Evolutionary conservation across 129 eudicot genomes (phyloP).

Genomic region (Apium graveolens): DNA sequence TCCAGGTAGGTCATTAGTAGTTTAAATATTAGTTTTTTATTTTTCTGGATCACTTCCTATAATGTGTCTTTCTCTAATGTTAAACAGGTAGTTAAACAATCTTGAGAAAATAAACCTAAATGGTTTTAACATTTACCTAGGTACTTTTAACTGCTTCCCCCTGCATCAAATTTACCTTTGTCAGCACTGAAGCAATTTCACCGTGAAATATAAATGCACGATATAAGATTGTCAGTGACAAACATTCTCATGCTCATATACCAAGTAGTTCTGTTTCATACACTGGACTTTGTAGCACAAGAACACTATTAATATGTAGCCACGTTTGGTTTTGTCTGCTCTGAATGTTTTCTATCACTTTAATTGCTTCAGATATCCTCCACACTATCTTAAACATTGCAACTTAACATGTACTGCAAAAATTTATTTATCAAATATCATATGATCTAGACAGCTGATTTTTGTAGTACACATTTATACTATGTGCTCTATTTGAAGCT

Average conservation of each 20-base stretch:
- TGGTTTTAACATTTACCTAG: constrained; percentile 21
- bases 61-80: constrained; percentile 5
- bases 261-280: too few species aligned
- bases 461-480: not conserved
- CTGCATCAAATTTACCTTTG: constrained; percentile 14
- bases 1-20: constrained; percentile 31
- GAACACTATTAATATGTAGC: not conserved
- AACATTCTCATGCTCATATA: too few species aligned
- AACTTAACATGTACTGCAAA: not conserved
- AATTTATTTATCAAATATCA: not conserved
- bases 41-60: not conserved
- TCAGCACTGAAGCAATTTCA: not conserved
- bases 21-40: not conserved
- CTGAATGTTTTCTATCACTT: not conserved
- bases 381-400: not conserved
- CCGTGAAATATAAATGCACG: too few species aligned
- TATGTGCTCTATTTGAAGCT: not conserved
- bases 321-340: not conserved
- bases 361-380: not conserved
- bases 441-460: not conserved
- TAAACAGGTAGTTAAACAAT: too few species aligned
- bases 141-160: constrained; percentile 34
- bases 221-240: not conserved
- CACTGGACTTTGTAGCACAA: too few species aligned
- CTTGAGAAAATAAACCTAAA: too few species aligned